Evolutionary conservation across 2,329 filamentous ascomycete species (phyloP).

Genomic region (Aurifilum marmelostoma): DNA sequence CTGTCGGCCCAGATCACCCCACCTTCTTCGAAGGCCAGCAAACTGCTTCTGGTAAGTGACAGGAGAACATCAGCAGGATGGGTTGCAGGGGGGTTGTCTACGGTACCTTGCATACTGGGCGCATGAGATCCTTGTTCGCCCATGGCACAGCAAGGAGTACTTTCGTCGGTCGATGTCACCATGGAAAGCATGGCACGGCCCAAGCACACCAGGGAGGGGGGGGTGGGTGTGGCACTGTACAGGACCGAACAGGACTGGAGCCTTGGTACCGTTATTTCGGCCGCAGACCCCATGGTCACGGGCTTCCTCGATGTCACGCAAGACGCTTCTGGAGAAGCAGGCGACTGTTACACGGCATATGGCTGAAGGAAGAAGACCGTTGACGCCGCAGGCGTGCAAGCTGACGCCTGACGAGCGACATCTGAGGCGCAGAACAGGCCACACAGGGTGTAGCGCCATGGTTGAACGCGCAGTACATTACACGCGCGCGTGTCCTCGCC

Average conservation of each 20-base stretch:
- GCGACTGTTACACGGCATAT: conserved; percentile 2
- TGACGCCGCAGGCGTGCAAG: neutral
- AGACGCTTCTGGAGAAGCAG: neutral
- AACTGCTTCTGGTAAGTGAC: conserved; percentile 2
- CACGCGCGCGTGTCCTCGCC: neutral
- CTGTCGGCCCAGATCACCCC: neutral
- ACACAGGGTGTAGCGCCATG: neutral
- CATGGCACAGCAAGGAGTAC: conserved; percentile 1
- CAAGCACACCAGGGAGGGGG: neutral
- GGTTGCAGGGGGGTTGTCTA: conserved; percentile 2
- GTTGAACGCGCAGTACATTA: no score
- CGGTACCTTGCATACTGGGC: conserved; percentile 21
- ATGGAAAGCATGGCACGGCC: neutral
- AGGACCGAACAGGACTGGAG: neutral
- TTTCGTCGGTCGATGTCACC: conserved; percentile 15
- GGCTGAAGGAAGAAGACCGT: neutral
- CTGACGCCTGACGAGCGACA: neutral
- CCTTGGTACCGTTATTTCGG: conserved; percentile 3
- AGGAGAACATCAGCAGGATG: neutral
- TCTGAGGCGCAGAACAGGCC: neutral
- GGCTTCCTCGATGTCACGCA: neutral
- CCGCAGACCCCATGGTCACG: neutral
- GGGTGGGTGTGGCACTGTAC: neutral
- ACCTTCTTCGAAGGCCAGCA: neutral
- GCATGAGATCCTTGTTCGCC: conserved; percentile 16